Base-by-base conservation (phyloP, 2,329 filamentous ascomycete species). In the Fonsecaea monophora region DNA sequence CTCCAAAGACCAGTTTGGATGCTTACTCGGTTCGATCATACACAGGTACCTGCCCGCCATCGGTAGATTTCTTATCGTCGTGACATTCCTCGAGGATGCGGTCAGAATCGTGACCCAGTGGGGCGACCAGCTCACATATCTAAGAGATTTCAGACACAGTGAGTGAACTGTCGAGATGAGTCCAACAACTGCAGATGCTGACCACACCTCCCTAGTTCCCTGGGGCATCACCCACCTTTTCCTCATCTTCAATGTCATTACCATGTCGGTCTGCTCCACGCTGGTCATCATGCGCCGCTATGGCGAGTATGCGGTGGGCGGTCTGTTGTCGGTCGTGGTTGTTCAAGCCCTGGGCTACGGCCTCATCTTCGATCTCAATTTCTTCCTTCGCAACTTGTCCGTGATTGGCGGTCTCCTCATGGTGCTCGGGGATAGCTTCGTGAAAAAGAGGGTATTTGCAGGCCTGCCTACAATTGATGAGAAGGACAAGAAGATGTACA, bases 401-500 rank as follows among this genome's bases (percentile, higher is more conserved):
- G 95, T 99, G 75, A 94, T 98, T 84, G 95, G 95, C 74, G 95
- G 95, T 68, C 87, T 99, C 53, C 86, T 99, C 74, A 98, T 99
- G 95, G 95, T 99, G 21, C 86, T 99, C 56, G 97, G 94, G 48
- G 95, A 99, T 82, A 96, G 92, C 65, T 98, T 94, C 93, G 93
- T 97, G 71, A 91, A 94, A 82, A 98, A 98, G 88, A 96, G 97
- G 83, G 94, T 94, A 2, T 97, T 97, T 70, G 95, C 95, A 56
- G 95, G 95, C 56, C 86, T 99, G 61, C 95, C 95, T 57, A 88
- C 92, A 80, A 87, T 99, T 61, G 95, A 98, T 78, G 95, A 99
- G 85, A 98, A 98, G 88, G 95, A 99, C 80, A 92, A 94, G 82
- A 99, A 98, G 87, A 98, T 98, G 94, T 99, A 99, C 86, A 96